These are phyloP conservation scores for Ocimum tenuiflorum DNA, from an alignment of 257 asterid species.

Conservation along the genomic window DNA sequence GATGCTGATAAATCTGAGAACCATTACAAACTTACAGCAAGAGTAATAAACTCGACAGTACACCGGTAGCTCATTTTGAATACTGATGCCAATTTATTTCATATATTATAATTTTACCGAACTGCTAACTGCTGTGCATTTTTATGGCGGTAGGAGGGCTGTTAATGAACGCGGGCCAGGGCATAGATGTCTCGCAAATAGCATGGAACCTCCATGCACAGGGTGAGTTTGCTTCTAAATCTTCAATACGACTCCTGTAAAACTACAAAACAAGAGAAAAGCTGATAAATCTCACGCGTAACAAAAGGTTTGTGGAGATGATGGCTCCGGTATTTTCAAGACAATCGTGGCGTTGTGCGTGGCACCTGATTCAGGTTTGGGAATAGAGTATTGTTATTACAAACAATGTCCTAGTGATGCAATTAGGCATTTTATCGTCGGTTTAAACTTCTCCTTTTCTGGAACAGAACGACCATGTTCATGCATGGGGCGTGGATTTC, in stretches of 20 bases:
- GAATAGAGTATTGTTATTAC: too few species aligned
- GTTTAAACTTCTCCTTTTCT: neutral
- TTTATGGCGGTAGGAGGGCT: slow-evolving; percentile 35
- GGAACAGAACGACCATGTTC: slow-evolving; percentile 57
- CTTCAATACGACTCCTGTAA: neutral
- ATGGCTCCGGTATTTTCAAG: slow-evolving; percentile 80
- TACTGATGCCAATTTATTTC: too few species aligned
- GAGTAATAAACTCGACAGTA: slow-evolving; percentile 37
- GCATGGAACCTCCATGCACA: slow-evolving; percentile 61
- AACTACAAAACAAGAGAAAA: too few species aligned
- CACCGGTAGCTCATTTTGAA: slow-evolving; percentile 41
- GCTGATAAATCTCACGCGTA: too few species aligned
- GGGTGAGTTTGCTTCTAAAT: slow-evolving; percentile 29
- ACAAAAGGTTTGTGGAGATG: slow-evolving; percentile 65
- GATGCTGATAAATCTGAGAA: slow-evolving; percentile 49
- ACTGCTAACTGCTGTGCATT: neutral
- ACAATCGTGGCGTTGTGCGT: slow-evolving; percentile 66
- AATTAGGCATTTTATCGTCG: too few species aligned
- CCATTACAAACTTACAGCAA: slow-evolving; percentile 58
- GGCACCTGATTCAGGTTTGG: slow-evolving; percentile 75
- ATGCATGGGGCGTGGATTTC: slow-evolving; percentile 73
- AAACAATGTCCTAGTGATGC: too few species aligned
- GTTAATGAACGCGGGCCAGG: slow-evolving; percentile 40
- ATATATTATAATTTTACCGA: too few species aligned
- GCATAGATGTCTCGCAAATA: slow-evolving; percentile 39